Percentiles rank a stretch among this genome's conserved stretches.
Conservation (phyloP, 2,329 filamentous ascomycete species). For the Aspergillus vadensis region DNA sequence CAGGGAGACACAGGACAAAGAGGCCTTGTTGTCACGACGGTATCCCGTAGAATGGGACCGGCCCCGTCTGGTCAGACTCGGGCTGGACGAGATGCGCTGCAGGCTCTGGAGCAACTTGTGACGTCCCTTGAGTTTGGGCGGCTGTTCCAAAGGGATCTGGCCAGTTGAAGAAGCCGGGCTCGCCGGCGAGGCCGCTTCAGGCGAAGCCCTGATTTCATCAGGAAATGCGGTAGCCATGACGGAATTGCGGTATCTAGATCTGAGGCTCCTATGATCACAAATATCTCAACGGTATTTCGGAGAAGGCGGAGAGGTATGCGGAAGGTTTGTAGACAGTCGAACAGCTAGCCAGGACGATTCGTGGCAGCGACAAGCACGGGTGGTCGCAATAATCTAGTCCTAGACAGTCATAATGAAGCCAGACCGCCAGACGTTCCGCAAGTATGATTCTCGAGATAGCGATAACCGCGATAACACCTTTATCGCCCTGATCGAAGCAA, state of each 20-base stretch:
- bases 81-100: conserved; percentile 79
- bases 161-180: conserved; percentile 38
- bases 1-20: conserved; percentile 66
- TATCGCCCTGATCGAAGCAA: neutral
- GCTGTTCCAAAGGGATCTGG: conserved; percentile 43
- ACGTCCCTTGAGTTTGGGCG: conserved; percentile 66
- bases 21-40: conserved; percentile 63
- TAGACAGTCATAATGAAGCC: conserved; percentile 22
- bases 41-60: conserved; percentile 68
- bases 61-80: conserved; percentile 66
- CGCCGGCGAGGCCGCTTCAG: conserved; percentile 36
- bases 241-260: conserved; percentile 1
- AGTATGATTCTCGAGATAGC: conserved; percentile 8
- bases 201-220: conserved; percentile 34
- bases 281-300: neutral
- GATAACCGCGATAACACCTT: neutral
- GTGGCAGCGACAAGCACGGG: conserved; percentile 15
- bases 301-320: neutral
- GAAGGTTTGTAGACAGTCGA: neutral
- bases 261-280: neutral
- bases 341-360: conserved; percentile 1
- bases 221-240: conserved; percentile 35
- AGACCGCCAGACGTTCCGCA: conserved; percentile 3
- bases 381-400: conserved; percentile 14
- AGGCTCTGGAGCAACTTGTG: conserved; percentile 72